Base-by-base conservation (phyloP, 495 filamentous ascomycete species). In the Penicillium goetzii region DNA sequence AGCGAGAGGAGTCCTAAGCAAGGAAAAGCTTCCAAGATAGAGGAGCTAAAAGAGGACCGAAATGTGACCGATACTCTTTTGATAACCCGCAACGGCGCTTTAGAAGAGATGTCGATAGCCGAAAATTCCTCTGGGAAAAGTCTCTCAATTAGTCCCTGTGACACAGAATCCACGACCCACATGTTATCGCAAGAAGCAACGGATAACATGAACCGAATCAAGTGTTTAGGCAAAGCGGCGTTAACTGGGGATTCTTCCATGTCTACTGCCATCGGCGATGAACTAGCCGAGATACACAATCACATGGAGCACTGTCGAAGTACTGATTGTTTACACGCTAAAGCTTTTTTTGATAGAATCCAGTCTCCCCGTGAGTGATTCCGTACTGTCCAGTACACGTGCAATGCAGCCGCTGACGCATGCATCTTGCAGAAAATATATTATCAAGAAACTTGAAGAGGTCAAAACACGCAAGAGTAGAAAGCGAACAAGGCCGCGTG, bases 181-280 rank as follows among this genome's bases (percentile, higher is more conserved):
- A 45, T 36, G 45, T 49, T 36, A 59, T 51, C 26, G 26, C 57
- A 19, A 50, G 32, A 50, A 59, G 34, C 56, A 50, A 28, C 38
- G 41, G 41, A 59, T 59, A 32, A 59, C 34, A 30, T 36, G 8
- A 32, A 50, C 41, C 23, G 43, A 59, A 17, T 8, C 41, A 25
- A 41, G 45, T 38, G 30, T 21, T 36, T 60, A 30, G 47, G 43
- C 47, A 60, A 60, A 60, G 30, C 58, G 32, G 58, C 45, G 21
- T 60, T 30, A 45, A 53, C 58, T 12, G 36, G 47, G 58, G 58
- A 25, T 60, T 51, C 45, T 60, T 53, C 43, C 28, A 38, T 51
- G 17, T 60, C 47, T 60, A 38, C 47, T 60, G 58, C 58, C 33
- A 52, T 60, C 21, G 58, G 47, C 58, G 41, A 60, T 52, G 58